Base-by-base conservation (phyloP, 768 basidiomycete species). In the Ramaria sp. region DNA sequence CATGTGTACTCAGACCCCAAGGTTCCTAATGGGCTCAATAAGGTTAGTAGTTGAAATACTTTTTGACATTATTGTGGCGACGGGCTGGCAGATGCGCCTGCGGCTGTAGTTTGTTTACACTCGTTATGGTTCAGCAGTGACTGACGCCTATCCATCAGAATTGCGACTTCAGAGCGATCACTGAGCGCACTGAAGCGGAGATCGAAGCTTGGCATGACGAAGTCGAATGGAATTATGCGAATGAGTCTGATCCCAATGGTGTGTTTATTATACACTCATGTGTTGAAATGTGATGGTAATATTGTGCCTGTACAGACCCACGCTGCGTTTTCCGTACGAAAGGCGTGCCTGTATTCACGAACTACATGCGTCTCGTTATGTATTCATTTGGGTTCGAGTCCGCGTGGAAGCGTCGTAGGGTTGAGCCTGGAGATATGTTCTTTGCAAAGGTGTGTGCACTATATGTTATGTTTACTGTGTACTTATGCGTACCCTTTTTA, bases 361-460 rank as follows among this genome's bases (percentile, higher is more conserved):
- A 72, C 27, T 90, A 89, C 61, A 85, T 85, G 34, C 75, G 88
- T 15, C 78, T 90, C 10, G 88, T 90, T 48, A 87, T 89, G 85
- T 88, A 78, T 62, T 89, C 88, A 0, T 89, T 90, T 61, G 87
- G 85, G 4, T 89, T 89, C 69, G 87, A 90, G 59, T 83, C 88
- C 60, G 86, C 86, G 1, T 88, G 53, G 53, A 55, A 47, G 65
- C 78, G 82, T 59, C 77, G 83, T 7, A 84, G 85, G 0, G 75
- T 86, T 27, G 73, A 79, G 57, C 66, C 72, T 1, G 75, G 74
- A 1, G 85, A 88, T 64, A 66, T 87, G 20, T 84, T 85, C 65
- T 81, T 88, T 58, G 76, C 71, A 53, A 83, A 81, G 73, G 87
- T 83, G 27, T 50, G 83, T 71, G 28, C 7, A 34, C 18, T 53